Evolutionary conservation across 805 yeast genomes (phyloP), one percentile per base, ranked within the genome.

Genomic region (Torulaspora microellipsoides): DNA sequence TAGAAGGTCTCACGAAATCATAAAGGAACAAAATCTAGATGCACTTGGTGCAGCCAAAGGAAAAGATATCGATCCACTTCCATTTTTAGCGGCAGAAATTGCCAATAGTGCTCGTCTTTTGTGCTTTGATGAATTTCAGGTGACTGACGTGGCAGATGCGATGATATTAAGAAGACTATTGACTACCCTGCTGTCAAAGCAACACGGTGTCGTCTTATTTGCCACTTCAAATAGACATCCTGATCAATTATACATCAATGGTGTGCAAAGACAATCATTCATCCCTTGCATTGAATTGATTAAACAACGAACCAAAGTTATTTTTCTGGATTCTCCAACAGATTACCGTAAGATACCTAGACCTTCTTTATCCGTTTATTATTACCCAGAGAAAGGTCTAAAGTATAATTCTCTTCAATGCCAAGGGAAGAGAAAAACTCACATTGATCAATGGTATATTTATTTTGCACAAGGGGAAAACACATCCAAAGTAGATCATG

Each of bases 71-170:
- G 97, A 90, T 56, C 83, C 90, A 2, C 82, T 90, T 39, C 96
- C 96, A 2, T 64, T 79, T 28, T 67, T 89, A 29, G 96, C 97
- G 0, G 80, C 82, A 47, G 95, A 87, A 56, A 78, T 93, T 43
- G 85, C 97, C 1, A 75, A 76, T 49, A 71, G 75, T 38, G 75
- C 93, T 3, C 83, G 91, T 1, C 80, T 93, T 1, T 65, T 93
- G 47, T 93, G 99, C 64, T 87, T 93, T 62, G 99, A 93, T 67
- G 99, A 93, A 67, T 91, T 93, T 60, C 98, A 93, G 66, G 99
- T 93, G 34, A 88, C 96, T 0, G 99, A 93, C 64, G 97, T 93
- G 27, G 99, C 98, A 0, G 99, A 93, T 65, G 99, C 99, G 2
- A 93, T 93, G 98, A 72, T 93, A 28, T 71, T 93, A 34, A 77